Conservation (phyloP, 2,329 filamentous ascomycete genomes). For the Corniculantispora saksenae region DNA sequence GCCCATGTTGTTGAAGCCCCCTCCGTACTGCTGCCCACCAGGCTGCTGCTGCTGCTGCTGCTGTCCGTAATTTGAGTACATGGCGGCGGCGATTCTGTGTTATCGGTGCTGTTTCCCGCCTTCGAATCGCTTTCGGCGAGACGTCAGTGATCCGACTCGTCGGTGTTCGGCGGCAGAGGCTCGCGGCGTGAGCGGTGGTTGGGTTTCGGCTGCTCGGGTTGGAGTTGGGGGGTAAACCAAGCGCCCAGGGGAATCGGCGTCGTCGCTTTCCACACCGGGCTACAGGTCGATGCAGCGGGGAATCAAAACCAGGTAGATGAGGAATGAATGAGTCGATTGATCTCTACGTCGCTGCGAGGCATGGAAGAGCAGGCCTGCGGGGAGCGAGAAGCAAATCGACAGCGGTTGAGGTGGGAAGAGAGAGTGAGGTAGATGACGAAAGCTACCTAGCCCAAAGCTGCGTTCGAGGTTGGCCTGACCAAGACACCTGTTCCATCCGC, state of each 20-base stretch:
- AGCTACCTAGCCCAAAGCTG: neutral
- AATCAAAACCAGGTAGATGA: neutral
- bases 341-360: slow-evolving; percentile 1
- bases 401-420: neutral
- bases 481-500: slow-evolving; percentile 13
- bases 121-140: neutral
- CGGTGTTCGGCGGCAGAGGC: neutral
- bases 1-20: slow-evolving; percentile 46
- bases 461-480: slow-evolving; percentile 5
- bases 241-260: slow-evolving; percentile 6
- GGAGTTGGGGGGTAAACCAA: neutral
- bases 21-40: slow-evolving; percentile 57
- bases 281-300: neutral
- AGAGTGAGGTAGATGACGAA: slow-evolving; percentile 19
- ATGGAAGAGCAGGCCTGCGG: neutral
- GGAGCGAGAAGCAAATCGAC: neutral
- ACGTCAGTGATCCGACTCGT: neutral
- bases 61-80: slow-evolving; percentile 87
- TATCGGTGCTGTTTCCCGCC: neutral
- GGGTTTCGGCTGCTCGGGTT: slow-evolving; percentile 3
- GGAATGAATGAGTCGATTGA: neutral
- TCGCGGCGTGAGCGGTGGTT: neutral
- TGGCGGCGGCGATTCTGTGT: slow-evolving; percentile 39
- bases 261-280: neutral
- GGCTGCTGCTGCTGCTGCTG: slow-evolving; percentile 74